Evolutionary conservation across 2,329 filamentous ascomycete genomes (phyloP), one percentile per base, ranked within the genome.

Genomic region (Stylonectria norvegica): DNA sequence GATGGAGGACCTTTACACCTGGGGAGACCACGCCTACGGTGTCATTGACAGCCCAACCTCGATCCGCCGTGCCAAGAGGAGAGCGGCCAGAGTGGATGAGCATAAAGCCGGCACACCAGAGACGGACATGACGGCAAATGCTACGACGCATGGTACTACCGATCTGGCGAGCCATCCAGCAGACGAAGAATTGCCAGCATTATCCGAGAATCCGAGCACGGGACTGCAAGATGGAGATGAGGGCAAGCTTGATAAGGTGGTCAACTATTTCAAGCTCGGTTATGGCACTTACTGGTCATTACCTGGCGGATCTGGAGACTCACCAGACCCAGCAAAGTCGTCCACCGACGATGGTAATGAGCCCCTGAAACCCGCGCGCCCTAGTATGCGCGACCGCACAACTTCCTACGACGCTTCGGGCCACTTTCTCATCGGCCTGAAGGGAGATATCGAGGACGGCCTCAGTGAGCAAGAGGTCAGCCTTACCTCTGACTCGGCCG

Each of bases 1-100:
- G 91, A 84, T 93, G 74, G 86, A 94, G 62, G 85, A 87, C 56
- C 74, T 96, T 3, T 95, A 93, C 62, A 82, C 75, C 20, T 88
- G 89, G 72, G 91, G 90, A 2, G 81, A 87, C 37, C 76, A 86
- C 56, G 83, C 91, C 2, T 97, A 95, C 60, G 91, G 90, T 4
- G 78, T 96, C 5, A 78, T 79, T 38, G 85, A 94, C 23, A 89
- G 88, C 50, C 86, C 89, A 11, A 78, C 76, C 2, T 83, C 86
- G 2, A 74, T 75, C 43, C 76, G 85, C 20, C 72, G 74, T 34
- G 64, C 67, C 48, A 76, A 62, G 56, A 60, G 50, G 17, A 64
- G 56, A 38, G 40, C 43, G 2, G 38, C 41, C 34, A 52, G 50
- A 25, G 41, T 42, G 18, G 25, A 33, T 5, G 38, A 38, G 15